Evolutionary conservation across 1,284 basidiomycete genomes (phyloP), one percentile per base, ranked within the genome.

Genomic region (Cryptococcus sp.): DNA sequence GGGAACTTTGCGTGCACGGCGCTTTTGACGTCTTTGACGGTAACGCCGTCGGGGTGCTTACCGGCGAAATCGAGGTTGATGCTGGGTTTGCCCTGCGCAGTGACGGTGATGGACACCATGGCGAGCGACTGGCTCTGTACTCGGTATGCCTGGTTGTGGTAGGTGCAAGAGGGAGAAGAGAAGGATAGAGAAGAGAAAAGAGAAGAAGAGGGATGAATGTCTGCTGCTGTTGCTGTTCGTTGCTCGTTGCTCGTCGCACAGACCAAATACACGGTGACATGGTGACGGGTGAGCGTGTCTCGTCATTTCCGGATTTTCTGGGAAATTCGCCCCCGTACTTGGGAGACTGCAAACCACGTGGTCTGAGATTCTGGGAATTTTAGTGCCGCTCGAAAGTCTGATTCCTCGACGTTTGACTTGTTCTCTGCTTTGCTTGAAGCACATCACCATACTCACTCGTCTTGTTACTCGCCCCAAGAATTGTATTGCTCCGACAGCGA

Each of bases 31-130:
- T 81, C 75, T 17, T 50, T 62, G 56, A 82, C 70, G n/a, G 79
- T 79, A 35, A 79, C 71, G 19, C 72, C 49, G 35, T 83, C 77
- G 0, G 78, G 69, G 7, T 78, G 70, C 63, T 82, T 83, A 52
- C 70, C 78, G 0, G 82, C 74, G 46, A 89, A 79, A 17, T 87
- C 82, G 45, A 91, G 67, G 17, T 80, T 81, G 46, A 84, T 70
- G 2, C 88, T 85, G 10, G 89, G 82, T 45, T 80, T 82, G 80
- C 78, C 23, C 81, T 78, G 54, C 64, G 75, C 54, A 20, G 83
- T 81, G 41, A 90, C 76, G 2, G 82, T 85, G 48, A 90, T 68
- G 15, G 81, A 74, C 54, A 86, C 84, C 88, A 89, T 89, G n/a
- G 49, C 66, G 47, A 47, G 17, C 44, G 42, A 23, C 38, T 47